These are phyloP conservation scores for Penicillium malachiteum DNA, from an alignment of 495 filamentous ascomycete genomes.

Conservation along the genomic window DNA sequence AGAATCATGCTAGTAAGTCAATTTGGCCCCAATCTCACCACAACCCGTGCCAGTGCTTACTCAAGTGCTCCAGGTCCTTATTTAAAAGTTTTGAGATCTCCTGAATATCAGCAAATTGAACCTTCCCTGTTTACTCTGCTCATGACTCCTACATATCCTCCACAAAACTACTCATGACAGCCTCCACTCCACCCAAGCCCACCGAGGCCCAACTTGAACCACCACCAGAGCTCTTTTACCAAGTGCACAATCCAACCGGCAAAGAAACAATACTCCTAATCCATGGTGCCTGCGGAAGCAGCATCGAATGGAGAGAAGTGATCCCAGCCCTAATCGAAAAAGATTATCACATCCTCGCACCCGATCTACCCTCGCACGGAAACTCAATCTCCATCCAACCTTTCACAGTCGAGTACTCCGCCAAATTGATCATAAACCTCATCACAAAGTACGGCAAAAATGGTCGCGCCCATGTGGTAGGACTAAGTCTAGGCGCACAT, in stretches of 20 bases:
- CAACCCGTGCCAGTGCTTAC: too few relatives aligned
- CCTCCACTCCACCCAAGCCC: not conserved
- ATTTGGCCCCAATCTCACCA: too few relatives aligned
- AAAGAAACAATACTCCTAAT: conserved; percentile 16
- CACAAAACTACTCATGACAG: not conserved
- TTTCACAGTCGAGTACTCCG: conserved; percentile 11
- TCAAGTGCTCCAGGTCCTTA: too few relatives aligned
- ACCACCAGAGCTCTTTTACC: conserved; percentile 1
- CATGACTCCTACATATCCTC: too few relatives aligned
- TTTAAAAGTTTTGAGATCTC: too few relatives aligned
- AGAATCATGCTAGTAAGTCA: too few relatives aligned
- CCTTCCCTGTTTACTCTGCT: too few relatives aligned
- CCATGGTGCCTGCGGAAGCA: conserved; percentile 15
- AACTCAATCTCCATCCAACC: conserved; percentile 9
- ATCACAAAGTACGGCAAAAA: conserved; percentile 11
- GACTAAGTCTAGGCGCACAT: conserved; percentile 17
- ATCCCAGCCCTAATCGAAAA: conserved; percentile 8
- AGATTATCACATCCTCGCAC: conserved; percentile 16
- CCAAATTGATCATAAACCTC: not conserved
- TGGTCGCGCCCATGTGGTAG: conserved; percentile 11
- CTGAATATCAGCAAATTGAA: too few relatives aligned
- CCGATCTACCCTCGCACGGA: conserved; percentile 21
- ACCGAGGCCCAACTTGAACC: not conserved
- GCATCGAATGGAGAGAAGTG: conserved; percentile 14
- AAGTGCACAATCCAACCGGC: conserved; percentile 7